phyloP scores from a whole-genome alignment of 2,329 filamentous ascomycete genomes.

The Pseudogymnoascus sp. region DNA sequence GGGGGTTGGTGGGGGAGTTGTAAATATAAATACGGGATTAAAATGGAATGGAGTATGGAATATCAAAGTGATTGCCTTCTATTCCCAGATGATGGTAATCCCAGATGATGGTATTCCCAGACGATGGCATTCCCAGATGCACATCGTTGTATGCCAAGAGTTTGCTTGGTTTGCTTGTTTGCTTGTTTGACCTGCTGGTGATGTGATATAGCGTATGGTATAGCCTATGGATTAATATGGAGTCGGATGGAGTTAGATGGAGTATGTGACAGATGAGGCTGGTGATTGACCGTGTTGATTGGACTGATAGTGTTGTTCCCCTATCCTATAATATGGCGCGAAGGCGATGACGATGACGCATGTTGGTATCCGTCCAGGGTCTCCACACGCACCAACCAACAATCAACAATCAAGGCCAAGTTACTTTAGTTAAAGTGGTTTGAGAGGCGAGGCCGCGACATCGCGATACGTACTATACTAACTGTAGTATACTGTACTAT shows the following conservation, averaged over 20 bases:
- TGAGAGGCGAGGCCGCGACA: slow-evolving; percentile 9
- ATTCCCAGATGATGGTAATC: neutral
- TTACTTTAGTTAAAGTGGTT: neutral
- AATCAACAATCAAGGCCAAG: neutral
- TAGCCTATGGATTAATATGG: neutral
- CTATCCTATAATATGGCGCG: neutral
- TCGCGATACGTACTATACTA: neutral
- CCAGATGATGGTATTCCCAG: neutral
- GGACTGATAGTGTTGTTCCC: neutral
- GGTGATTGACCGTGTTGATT: neutral
- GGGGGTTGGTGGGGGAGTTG: neutral
- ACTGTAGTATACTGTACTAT: neutral
- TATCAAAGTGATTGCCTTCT: neutral
- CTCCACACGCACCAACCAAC: neutral
- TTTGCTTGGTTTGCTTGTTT: neutral
- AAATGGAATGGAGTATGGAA: neutral
- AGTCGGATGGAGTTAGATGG: neutral
- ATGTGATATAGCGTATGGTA: neutral
- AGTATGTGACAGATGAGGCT: neutral
- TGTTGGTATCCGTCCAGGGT: slow-evolving; percentile 2
- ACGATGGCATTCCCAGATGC: neutral
- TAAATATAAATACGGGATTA: slow-evolving; percentile 1
- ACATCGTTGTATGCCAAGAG: neutral
- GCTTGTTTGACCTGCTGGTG: neutral
- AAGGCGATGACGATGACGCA: neutral